Evolutionary conservation across 371 early-diverging fungal genomes (phyloP).

Genomic region (Actinomortierella wolfii): DNA sequence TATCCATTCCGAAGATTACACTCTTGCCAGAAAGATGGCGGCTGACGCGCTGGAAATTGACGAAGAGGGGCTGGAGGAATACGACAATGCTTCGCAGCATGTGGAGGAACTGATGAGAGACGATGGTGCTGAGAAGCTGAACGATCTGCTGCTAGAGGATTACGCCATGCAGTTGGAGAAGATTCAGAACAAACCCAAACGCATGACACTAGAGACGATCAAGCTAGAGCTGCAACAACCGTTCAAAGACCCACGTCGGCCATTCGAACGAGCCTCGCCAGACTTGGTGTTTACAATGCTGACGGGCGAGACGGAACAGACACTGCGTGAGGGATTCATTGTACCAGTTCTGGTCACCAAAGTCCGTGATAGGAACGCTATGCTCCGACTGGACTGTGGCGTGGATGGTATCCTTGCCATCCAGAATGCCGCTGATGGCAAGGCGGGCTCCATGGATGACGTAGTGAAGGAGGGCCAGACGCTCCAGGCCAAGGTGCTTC

Average conservation of each 20-base stretch:
- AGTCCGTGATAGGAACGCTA: conserved; percentile 75
- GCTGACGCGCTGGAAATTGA: conserved; percentile 95
- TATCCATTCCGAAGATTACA: conserved; percentile 96
- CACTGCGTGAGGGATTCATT: conserved; percentile 67
- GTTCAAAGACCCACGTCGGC: conserved; percentile 75
- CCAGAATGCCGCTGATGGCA: conserved; percentile 67
- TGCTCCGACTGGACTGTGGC: conserved; percentile 77
- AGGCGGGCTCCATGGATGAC: conserved; percentile 62
- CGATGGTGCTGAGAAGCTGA: conserved; percentile 77
- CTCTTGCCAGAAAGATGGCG: conserved; percentile 96
- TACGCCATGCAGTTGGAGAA: conserved; percentile 86
- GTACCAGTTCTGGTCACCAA: conserved; percentile 67
- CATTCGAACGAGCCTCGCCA: conserved; percentile 63
- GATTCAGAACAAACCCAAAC: conserved; percentile 76
- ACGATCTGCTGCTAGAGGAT: conserved; percentile 87
- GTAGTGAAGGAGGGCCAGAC: conserved; percentile 69
- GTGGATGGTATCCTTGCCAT: conserved; percentile 83
- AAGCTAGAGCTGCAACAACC: conserved; percentile 87
- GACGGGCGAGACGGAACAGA: conserved; percentile 81
- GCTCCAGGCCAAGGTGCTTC: conserved; percentile 75
- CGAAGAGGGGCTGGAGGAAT: conserved; percentile 77
- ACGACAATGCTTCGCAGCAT: conserved; percentile 64
- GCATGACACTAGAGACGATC: conserved; percentile 82
- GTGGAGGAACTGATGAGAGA: conserved; percentile 82
- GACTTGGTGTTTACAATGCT: conserved; percentile 87